Base-by-base conservation (phyloP, 2,329 filamentous ascomycete species). In the Raffaelea deltoideospora region DNA sequence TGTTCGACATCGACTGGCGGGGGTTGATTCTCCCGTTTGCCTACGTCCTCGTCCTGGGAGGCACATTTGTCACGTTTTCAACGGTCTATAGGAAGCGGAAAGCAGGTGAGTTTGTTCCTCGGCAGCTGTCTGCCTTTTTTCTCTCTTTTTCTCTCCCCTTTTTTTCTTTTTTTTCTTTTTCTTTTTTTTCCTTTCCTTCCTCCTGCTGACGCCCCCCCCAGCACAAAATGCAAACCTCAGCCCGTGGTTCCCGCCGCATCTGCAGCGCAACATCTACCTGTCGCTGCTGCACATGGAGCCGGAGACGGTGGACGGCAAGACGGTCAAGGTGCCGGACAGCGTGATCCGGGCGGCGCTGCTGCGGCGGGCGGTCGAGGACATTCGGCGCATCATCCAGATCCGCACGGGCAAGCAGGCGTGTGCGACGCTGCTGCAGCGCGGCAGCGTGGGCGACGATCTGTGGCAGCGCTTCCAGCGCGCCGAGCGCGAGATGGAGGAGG, bases 401-500 rank as follows among this genome's bases (percentile, higher is more conserved):
- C 76, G 88, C 52, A 80, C 73, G 39, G 80, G 85, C 48, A 98
- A 96, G 65, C 81, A 83, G 50, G 85, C 90, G 8, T 75, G 93
- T 52, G 79, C 80, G 52, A 72, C 77, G 19, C 63, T 98, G 46
- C 60, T 96, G 48, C 85, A 93, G 59, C 71, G 85, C 44, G 90
- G 90, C 34, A 93, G 85, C 51, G 86, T 98, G 2, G 88, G 90
- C 13, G 90, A 98, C 55, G 90, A 98, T 57, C 60, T 98, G 47
- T 94, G 86, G 81, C 84, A 95, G 64, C 71, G 88, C 28, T 94
- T 96, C 58, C 61, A 78, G 59, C 72, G 85, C 35, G 90, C 88
- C 1, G 90, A 98, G 70, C 87, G 92, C 64, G 90, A 98, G 61
- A 92, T 96, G 67, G 87, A 98, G 61, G 84, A 86, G 47, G 90